Evolutionary conservation across 2,329 filamentous ascomycete genomes (phyloP), one percentile per base, ranked within the genome.

Genomic region (Ceratocystis destructans): DNA sequence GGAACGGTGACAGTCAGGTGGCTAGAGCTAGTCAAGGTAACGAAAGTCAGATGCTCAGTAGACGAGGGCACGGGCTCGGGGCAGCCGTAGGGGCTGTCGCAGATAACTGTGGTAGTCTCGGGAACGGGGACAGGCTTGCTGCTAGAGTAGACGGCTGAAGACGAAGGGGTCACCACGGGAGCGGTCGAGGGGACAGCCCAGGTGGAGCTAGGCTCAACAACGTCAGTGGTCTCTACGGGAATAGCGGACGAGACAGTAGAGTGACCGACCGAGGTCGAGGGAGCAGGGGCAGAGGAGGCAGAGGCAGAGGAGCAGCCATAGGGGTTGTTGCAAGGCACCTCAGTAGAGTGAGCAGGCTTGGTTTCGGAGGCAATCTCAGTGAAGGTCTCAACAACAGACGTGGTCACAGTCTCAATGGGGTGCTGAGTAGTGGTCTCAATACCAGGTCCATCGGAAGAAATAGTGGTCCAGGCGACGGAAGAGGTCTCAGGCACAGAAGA

Each of bases 11-110:
- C 44, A 22, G 66, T 66, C 8, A 66, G 28, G 48, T 66, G 66
- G 37, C n/a, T 31, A 15, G 59, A 66, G 41, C 64, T 57, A 28
- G 64, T 68, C 48, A 68, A 33, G 33, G 66, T 68, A 31, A 68
- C 20, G 25, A 68, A 65, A 50, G 64, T 68, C 44, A 66, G 8
- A 17, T 64, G 41, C 31, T 67, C 66, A 7, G 63, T 59, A 50
- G 53, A 46, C 20, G 50, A 59, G 33, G 63, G 48, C 8, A 64
- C 12, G 37, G 62, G n/a, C 62, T 64, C 62, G 28, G n/a, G 17
- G 66, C 66, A 67, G 66, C 66, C 66, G 44, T 67, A 67, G 10
- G 66, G 62, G 55, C 53, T 64, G 62, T 45, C 55, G 62, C 66
- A 67, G 20, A 37, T 41, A 3, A 12, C 25, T 1, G 48, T 17